phyloP scores from a whole-genome alignment of 768 basidiomycete genomes.

The Daedaleopsis sinensis region DNA sequence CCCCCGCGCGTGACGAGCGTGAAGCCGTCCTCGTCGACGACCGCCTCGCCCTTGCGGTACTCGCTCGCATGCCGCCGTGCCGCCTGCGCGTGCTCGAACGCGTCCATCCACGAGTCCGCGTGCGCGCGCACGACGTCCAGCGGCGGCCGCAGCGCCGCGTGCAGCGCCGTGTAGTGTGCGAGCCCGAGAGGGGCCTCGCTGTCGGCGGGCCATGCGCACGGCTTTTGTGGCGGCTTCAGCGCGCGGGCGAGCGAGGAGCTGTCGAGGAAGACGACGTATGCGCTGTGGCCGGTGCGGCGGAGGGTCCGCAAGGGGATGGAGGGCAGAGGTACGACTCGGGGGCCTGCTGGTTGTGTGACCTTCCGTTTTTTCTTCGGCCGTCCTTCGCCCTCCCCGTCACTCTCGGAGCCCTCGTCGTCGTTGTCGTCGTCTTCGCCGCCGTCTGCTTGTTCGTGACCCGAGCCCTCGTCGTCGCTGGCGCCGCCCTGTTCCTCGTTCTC shows the following conservation, averaged over 20 bases:
- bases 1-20: slow-evolving; percentile 93
- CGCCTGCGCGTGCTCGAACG: slow-evolving; percentile 74
- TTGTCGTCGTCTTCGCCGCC: slow-evolving; percentile 36
- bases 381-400: slow-evolving; percentile 41
- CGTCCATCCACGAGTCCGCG: slow-evolving; percentile 76
- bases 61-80: slow-evolving; percentile 62
- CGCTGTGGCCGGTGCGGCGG: slow-evolving; percentile 64
- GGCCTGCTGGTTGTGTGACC: slow-evolving; percentile 35
- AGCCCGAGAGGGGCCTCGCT: slow-evolving; percentile 68
- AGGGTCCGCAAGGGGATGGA: slow-evolving; percentile 52
- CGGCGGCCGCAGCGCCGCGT: slow-evolving; percentile 73
- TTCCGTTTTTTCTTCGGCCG: slow-evolving; percentile 39
- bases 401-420: slow-evolving; percentile 37
- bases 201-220: slow-evolving; percentile 64
- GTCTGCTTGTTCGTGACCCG: slow-evolving; percentile 32
- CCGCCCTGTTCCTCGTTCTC: slow-evolving; percentile 28
- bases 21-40: slow-evolving; percentile 95
- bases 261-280: slow-evolving; percentile 77
- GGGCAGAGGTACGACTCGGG: slow-evolving; percentile 66
- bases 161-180: slow-evolving; percentile 66
- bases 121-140: slow-evolving; percentile 74
- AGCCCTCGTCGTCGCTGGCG: slow-evolving; percentile 42
- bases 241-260: slow-evolving; percentile 70
- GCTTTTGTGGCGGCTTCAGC: slow-evolving; percentile 54
- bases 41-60: slow-evolving; percentile 82